Conservation (phyloP, 257 asterid species). For the Rehmannia glutinosa region DNA sequence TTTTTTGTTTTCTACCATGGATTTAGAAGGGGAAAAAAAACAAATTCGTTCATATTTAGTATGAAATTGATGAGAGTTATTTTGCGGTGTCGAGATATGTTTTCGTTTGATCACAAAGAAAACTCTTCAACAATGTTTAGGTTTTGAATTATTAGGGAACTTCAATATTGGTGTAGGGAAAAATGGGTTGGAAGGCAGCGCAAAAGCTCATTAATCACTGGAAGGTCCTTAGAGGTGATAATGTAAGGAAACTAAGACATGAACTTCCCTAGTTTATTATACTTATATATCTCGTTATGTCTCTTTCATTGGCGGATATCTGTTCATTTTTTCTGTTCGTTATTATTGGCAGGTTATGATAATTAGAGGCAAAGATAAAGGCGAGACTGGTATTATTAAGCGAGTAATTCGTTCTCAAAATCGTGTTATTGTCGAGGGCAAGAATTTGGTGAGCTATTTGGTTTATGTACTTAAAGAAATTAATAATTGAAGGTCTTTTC, state of each 20-base stretch:
- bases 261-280: neutral
- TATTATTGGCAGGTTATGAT: slow-evolving; percentile 67
- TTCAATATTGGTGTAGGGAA: neutral
- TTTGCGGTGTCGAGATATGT: too few relatives aligned
- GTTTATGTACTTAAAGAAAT: neutral
- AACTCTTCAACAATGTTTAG: neutral
- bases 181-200: slow-evolving; percentile 96
- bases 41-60: too few relatives aligned
- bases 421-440: slow-evolving; percentile 92
- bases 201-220: slow-evolving; percentile 87
- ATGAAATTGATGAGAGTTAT: too few relatives aligned
- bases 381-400: slow-evolving; percentile 79
- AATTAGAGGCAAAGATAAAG: slow-evolving; percentile 91
- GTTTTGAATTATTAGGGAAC: neutral
- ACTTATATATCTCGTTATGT: neutral
- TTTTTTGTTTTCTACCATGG: neutral
- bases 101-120: too few relatives aligned
- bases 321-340: neutral
- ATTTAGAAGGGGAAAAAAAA: too few relatives aligned
- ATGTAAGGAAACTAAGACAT: slow-evolving; percentile 43
- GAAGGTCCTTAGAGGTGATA: slow-evolving; percentile 92
- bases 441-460: slow-evolving; percentile 65
- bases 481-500: neutral
- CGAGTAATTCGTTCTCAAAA: slow-evolving; percentile 85
- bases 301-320: neutral